Conservation (phyloP, 176 grass and related monocot genomes). For the Oryza longistaminata region DNA sequence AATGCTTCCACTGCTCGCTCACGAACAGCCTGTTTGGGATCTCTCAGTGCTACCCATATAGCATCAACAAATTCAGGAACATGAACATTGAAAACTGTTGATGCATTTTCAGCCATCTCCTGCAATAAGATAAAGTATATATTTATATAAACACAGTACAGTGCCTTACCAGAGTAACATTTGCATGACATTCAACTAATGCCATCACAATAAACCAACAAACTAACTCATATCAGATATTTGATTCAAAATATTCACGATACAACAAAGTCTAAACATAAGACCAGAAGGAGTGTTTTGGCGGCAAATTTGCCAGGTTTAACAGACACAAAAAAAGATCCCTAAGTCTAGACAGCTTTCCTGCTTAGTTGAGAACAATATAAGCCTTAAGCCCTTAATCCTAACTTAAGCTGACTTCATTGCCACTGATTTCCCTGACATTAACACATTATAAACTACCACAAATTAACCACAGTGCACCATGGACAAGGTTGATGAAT, state of each 20-base stretch:
- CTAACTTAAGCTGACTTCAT: not conserved
- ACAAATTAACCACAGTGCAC: not conserved
- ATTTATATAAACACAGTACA: slow-evolving; percentile 15
- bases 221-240: not conserved
- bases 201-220: slow-evolving; percentile 10
- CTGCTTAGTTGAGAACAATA: not conserved
- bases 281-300: slow-evolving; percentile 1
- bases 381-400: not conserved
- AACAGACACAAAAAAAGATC: not conserved
- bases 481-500: not conserved
- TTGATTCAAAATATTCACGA: not conserved
- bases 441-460: not conserved
- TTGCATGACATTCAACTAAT: slow-evolving; percentile 26
- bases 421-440: not conserved
- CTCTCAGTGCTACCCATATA: slow-evolving; percentile 93
- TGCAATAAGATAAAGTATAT: slow-evolving; percentile 33
- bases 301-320: not conserved
- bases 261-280: not conserved
- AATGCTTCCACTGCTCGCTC: slow-evolving; percentile 94
- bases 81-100: slow-evolving; percentile 98
- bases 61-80: slow-evolving; percentile 98
- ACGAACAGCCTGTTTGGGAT: slow-evolving; percentile 78
- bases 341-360: not conserved
- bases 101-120: slow-evolving; percentile 99
- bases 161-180: not conserved